Base-by-base conservation (phyloP, 1,139 yeast genomes). In the Pichia sp. region DNA sequence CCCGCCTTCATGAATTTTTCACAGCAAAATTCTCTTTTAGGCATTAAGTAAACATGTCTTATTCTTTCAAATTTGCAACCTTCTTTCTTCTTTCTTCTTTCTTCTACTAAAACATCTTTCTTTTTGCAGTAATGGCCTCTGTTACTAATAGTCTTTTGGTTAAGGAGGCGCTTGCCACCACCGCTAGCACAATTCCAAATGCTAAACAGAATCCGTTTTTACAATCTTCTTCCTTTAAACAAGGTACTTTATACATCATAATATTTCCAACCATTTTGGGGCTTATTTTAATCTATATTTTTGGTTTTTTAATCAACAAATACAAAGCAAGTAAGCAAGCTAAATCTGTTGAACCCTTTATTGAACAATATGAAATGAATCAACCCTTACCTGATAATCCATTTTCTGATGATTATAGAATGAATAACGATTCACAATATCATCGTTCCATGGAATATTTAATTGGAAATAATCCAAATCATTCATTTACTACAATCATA, bases 191-290 rank as follows among this genome's bases (percentile, higher is more conserved):
- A 13, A 22, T 39, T 22, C 28, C 41, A 19, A 36, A 45, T 10
- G 52, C 50, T 2, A 30, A 49, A 7, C 45, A 44, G 1, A 61
- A 60, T 42, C 64, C 64, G 5, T 59, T 50, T 36, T 42, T 60
- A 16, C 42, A 46, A 7, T 34, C 47, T 3, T 44, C 53, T 3
- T 38, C 49, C 2, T 56, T 50, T 19, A 28, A 47, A 29, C 58
- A 59, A 38, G 62, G 61, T 8, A 54, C 63, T 1, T 46, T 61
- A 6, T 61, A 60, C 41, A 38, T 52, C 10, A 59, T 60, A 5
- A 49, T 58, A 13, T 48, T 59, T 10, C 64, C 64, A 2, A 55
- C 58, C 1, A 46, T 61, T 10, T 53, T 39, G 2, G 56, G 49
- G 7, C 27, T 57, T 3, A 30, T 61, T 3, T 19, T 60, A 2